These are phyloP conservation scores for Thymus quinquecostatus DNA, from an alignment of 257 asterid species.

Conservation along the genomic window DNA sequence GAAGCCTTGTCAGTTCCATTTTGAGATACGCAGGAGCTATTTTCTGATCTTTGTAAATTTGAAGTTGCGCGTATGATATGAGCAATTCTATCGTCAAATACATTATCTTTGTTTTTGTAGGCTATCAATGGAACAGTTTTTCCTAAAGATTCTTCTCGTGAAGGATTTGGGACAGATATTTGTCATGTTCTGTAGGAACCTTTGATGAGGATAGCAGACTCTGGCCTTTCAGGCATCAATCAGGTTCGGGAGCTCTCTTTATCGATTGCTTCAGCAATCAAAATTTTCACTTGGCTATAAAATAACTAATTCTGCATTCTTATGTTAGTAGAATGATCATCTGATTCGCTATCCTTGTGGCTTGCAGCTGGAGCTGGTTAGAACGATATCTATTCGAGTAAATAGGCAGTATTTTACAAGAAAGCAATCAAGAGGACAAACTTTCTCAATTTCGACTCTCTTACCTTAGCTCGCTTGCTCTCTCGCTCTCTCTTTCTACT, in stretches of 20 bases:
- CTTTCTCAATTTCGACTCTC: not conserved
- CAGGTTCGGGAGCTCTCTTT: slow-evolving; percentile 37
- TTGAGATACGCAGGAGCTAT: slow-evolving; percentile 20
- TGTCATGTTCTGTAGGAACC: slow-evolving; percentile 34
- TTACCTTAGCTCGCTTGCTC: too few relatives aligned
- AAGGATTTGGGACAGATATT: slow-evolving; percentile 35
- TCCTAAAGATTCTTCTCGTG: slow-evolving; percentile 40
- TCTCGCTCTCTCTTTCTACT: not conserved
- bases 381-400: slow-evolving; percentile 32
- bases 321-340: slow-evolving; percentile 48
- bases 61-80: slow-evolving; percentile 4
- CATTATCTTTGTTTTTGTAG: slow-evolving; percentile 30
- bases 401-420: slow-evolving; percentile 24
- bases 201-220: slow-evolving; percentile 43
- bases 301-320: slow-evolving; percentile 6
- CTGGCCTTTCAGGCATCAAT: slow-evolving; percentile 40
- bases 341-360: slow-evolving; percentile 32
- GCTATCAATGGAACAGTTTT: slow-evolving; percentile 30
- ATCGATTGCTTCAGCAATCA: slow-evolving; percentile 8
- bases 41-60: slow-evolving; percentile 8
- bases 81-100: not conserved
- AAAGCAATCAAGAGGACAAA: slow-evolving; percentile 4
- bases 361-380: slow-evolving; percentile 34
- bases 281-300: slow-evolving; percentile 1
- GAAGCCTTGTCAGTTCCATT: slow-evolving; percentile 5